Evolutionary conservation across 2,329 filamentous ascomycete genomes (phyloP).

Genomic region (Plectosphaerella sp.): DNA sequence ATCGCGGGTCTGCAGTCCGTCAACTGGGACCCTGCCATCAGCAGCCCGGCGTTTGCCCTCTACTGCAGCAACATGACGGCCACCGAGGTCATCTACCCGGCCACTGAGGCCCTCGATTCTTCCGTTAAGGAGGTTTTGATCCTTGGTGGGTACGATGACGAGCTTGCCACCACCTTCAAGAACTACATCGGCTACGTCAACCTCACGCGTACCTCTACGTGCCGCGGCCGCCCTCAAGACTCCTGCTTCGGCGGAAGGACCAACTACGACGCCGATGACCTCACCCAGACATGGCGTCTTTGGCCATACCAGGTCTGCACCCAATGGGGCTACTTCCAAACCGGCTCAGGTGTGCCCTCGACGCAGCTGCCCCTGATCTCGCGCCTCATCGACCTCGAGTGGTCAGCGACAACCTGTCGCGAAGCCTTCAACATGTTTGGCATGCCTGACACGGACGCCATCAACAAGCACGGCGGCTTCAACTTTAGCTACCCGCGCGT

Average conservation of each 20-base stretch:
- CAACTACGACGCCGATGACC: slow-evolving; percentile 4
- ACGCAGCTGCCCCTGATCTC: slow-evolving; percentile 67
- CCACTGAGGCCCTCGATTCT: slow-evolving; percentile 26
- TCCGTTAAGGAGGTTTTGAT: slow-evolving; percentile 33
- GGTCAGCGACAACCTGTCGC: slow-evolving; percentile 57
- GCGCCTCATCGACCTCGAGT: slow-evolving; percentile 62
- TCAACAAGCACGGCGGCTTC: slow-evolving; percentile 76
- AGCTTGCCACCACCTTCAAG: slow-evolving; percentile 36
- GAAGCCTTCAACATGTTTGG: slow-evolving; percentile 65
- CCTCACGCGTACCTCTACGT: slow-evolving; percentile 17
- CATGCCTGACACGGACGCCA: slow-evolving; percentile 56
- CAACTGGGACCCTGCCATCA: slow-evolving; percentile 49
- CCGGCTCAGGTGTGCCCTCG: slow-evolving; percentile 63
- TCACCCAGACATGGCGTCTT: slow-evolving; percentile 24
- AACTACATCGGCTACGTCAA: slow-evolving; percentile 48
- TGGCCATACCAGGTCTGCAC: slow-evolving; percentile 55
- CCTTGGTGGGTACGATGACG: slow-evolving; percentile 29
- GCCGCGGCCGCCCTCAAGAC: slow-evolving; percentile 23
- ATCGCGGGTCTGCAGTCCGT: slow-evolving; percentile 40
- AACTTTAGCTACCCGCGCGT: slow-evolving; percentile 70
- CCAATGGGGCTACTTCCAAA: slow-evolving; percentile 75
- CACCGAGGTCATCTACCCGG: slow-evolving; percentile 33
- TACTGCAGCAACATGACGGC: slow-evolving; percentile 46
- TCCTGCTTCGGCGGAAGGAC: slow-evolving; percentile 24
- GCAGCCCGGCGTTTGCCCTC: slow-evolving; percentile 32